Base-by-base conservation (phyloP, 345 rosid species). In the Eucalyptus sideroxylon region DNA sequence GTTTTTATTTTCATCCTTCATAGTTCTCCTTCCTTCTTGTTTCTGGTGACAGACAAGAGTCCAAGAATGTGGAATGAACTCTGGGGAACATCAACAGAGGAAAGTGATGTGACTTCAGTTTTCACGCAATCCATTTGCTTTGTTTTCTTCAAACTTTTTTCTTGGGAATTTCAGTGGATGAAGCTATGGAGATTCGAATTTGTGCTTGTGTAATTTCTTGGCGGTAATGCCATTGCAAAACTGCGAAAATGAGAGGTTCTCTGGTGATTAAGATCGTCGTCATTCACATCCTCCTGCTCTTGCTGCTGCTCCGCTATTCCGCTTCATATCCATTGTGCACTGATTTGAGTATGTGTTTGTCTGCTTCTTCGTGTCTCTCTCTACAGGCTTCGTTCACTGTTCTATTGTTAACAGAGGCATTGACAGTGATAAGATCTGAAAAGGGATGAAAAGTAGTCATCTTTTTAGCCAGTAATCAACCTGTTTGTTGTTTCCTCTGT, bases 301-400 rank as follows among this genome's bases (percentile, higher is more conserved):
- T 8, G 26, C 26, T 77, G 83, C 83, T 40, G 47, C 30, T 77
- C 83, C 3, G 13, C 47, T 77, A 23, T 77, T 40, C 91, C 87
- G 89, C 89, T 24, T 92, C 94, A 4, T 88, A 50, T 77, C 92
- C 94, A 12, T 87, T 90, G 67, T 89, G 94, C 83, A 93, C 88
- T 65, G 91, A 92, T 92, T 94, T 93, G 87, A 92, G 93, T 92
- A 89, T 87, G 92, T 91, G 30, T 21, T 77, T 12, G 30, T 40
- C 24, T 77, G 47, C 15, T 77, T 77, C 83, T 40, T 42, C n/a
- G 88, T 55, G 49, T 81, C 67, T 47, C 50, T 30, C 30, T 60
- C 50, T 16, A 47, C 50, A 44, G 24, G 85, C 60, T 88, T 45
- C 89, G 83, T 87, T 65, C 83, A 86, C 34, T 62, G 89, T 90